Evolutionary conservation across 495 filamentous ascomycete species (phyloP).

Genomic region (Bacidia rubella): DNA sequence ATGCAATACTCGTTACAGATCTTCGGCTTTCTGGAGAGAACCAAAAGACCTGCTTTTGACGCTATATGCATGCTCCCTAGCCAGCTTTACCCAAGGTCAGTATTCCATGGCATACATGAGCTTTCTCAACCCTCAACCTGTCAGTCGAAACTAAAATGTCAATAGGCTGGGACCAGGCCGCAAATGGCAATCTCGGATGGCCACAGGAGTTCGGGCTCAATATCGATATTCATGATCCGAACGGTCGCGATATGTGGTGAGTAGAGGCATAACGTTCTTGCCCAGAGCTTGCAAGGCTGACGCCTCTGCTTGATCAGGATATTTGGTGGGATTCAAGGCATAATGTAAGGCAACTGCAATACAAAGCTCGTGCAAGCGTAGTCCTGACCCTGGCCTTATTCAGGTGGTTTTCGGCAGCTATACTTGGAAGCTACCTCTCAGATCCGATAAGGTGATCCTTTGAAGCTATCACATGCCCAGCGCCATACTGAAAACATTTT

Average conservation of each 20-base stretch:
- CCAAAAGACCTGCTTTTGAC: conserved; percentile 1
- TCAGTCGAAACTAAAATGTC: too few relatives aligned
- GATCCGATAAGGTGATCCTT: not conserved
- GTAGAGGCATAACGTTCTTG: too few relatives aligned
- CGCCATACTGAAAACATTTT: not conserved
- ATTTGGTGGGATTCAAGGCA: not conserved
- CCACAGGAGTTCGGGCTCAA: not conserved
- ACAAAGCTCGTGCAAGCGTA: too few relatives aligned
- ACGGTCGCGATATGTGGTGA: not conserved
- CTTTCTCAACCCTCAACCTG: too few relatives aligned
- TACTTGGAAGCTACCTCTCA: not conserved
- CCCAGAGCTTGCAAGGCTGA: too few relatives aligned
- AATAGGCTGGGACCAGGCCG: not conserved
- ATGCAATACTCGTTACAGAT: too few relatives aligned
- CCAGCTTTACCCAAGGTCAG: not conserved
- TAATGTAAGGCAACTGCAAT: too few relatives aligned
- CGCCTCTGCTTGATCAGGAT: too few relatives aligned
- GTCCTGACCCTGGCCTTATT: too few relatives aligned
- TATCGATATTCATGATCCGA: not conserved
- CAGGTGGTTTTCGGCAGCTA: not conserved
- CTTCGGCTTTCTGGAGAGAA: not conserved
- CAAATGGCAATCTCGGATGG: conserved; percentile 1
- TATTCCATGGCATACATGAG: not conserved
- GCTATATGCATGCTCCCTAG: not conserved
- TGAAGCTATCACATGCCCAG: not conserved